Conservation (phyloP, 148 eudicot genomes). For the Tetragonia tetragonoides region DNA sequence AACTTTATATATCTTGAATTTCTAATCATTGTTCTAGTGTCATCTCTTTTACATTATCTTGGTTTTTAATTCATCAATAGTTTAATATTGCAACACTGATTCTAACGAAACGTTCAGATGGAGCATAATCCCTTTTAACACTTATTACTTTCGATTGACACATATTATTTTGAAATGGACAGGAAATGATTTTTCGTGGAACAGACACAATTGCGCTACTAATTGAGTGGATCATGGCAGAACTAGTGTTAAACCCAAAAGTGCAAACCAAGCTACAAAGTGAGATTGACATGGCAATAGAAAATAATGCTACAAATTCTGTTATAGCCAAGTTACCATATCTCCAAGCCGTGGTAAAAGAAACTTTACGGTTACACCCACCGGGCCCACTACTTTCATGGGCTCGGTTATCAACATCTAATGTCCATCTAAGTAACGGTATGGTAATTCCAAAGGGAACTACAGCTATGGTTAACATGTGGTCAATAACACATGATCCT, state of each 20-base stretch:
- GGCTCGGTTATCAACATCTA: conserved; percentile 54
- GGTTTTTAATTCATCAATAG: too few relatives aligned
- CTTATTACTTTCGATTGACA: too few relatives aligned
- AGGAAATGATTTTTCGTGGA: conserved; percentile 78
- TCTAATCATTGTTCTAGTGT: too few relatives aligned
- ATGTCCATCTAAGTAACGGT: conserved; percentile 58
- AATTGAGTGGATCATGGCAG: conserved; percentile 67
- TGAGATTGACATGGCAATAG: conserved; percentile 35
- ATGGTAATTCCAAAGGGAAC: conserved; percentile 61
- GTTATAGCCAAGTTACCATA: conserved; percentile 42
- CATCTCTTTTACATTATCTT: too few relatives aligned
- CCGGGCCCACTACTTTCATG: conserved; percentile 77
- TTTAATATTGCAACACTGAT: too few relatives aligned
- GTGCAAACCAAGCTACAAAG: conserved; percentile 44
- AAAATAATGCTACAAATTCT: conserved; percentile 26
- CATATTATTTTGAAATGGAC: not conserved
- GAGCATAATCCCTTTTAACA: too few relatives aligned
- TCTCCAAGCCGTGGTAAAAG: conserved; percentile 65
- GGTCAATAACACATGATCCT: conserved; percentile 64
- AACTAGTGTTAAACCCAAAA: conserved; percentile 43
- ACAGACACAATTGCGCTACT: conserved; percentile 63
- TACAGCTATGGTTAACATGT: conserved; percentile 86
- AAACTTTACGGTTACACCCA: conserved; percentile 56
- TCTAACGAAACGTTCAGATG: too few relatives aligned
- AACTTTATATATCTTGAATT: too few relatives aligned